Base-by-base conservation (phyloP, 2,329 filamentous ascomycete genomes). In the Alternaria incomplexa region DNA sequence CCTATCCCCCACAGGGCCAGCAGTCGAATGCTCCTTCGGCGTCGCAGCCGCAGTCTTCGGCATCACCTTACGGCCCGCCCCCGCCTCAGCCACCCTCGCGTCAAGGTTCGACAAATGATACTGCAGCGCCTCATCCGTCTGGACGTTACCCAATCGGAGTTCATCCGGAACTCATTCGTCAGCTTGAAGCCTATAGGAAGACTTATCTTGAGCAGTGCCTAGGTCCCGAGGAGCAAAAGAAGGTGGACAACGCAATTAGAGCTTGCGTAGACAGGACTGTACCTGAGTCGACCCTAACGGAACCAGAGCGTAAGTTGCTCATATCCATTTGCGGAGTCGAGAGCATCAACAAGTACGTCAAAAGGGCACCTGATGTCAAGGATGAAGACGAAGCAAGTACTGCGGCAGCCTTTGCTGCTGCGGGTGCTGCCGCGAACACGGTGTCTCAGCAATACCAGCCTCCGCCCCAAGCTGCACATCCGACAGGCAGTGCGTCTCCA, bases 341-440 rank as follows among this genome's bases (percentile, higher is more conserved):
- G 20, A 65, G 66, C 17, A 51, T 74, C 26, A 58, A 56, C 22
- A 65, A 68, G 32, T 67, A 69, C 25, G 65, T 66, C 23, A 60
- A 58, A n/a, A 69, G 63, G 32, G 52, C 61, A 17, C 64, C 62
- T 10, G 44, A 54, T 36, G 54, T 47, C 12, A 66, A 69, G 22
- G 64, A 66, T 32, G 65, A 65, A 25, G 63, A 64, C 15, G 66
- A 73, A 8, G 75, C 73, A 10, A 74, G 64, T 47, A 73, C 70
- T 22, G 76, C 76, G 12, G 77, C 77, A 7, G 73, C 72, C n/a
- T 77, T 77, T 11, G 77, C 77, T 10, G 77, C 77, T 13, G 77
- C 76, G 12, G 72, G 71, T 50, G 73, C 73, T 51, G 77, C 73
- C 9, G 71, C 73, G 10, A 69, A 71, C 25, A 69, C 62, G n/a